Conservation (phyloP, 768 basidiomycete species). For the Panellus pusillus region DNA sequence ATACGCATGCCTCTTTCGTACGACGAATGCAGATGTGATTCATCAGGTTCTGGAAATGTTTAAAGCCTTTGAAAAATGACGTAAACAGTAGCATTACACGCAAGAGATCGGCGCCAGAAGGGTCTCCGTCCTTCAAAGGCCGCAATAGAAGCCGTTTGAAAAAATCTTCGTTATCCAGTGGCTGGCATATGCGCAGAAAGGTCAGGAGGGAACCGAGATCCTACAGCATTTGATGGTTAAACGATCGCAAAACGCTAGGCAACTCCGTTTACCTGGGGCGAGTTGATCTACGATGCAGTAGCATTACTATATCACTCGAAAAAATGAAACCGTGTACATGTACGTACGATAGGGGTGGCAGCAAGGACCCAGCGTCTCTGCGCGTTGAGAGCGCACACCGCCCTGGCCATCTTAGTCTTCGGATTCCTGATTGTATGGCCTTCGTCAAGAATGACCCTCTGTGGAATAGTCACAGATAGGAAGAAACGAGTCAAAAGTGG, state of each 20-base stretch:
- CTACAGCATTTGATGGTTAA: conserved; percentile 35
- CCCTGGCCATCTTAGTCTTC: conserved; percentile 79
- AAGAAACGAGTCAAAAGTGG: not conserved
- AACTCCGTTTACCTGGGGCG: conserved; percentile 52
- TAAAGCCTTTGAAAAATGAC: not conserved
- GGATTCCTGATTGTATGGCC: conserved; percentile 87
- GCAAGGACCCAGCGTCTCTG: conserved; percentile 79
- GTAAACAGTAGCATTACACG: conserved; percentile 43
- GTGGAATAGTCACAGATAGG: not conserved
- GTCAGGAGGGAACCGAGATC: conserved; percentile 86
- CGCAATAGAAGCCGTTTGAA: conserved; percentile 79
- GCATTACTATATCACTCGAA: conserved; percentile 1
- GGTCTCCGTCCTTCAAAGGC: conserved; percentile 69
- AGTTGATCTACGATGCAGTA: conserved; percentile 60
- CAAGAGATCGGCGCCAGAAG: conserved; percentile 68
- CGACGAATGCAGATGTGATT: conserved; percentile 75
- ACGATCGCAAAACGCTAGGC: not conserved
- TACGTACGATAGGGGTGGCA: conserved; percentile 86
- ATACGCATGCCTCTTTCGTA: conserved; percentile 66
- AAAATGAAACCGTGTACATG: not conserved
- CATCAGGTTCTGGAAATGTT: conserved; percentile 47
- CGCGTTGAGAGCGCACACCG: conserved; percentile 60
- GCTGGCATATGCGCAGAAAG: conserved; percentile 83
- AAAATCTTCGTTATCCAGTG: conserved; percentile 80
- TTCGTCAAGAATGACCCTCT: conserved; percentile 86